Evolutionary conservation across 2,329 filamentous ascomycete species (phyloP), one percentile per base, ranked within the genome.

Genomic region (Chaetomiaceae sp.): DNA sequence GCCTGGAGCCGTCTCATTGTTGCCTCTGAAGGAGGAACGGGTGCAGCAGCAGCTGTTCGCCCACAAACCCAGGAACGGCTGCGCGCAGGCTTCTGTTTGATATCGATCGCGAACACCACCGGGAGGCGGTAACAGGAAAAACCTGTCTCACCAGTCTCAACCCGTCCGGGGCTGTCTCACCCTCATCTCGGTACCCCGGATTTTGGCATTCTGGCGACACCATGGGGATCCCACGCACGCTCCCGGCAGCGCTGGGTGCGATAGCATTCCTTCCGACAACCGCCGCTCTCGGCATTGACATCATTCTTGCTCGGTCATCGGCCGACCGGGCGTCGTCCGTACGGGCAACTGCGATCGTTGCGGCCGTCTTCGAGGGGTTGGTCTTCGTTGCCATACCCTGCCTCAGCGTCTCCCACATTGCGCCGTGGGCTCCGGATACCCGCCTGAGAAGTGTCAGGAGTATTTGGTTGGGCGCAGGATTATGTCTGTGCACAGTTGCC

Each of bases 401-500:
- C 36, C 58, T 71, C 38, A 53, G 67, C 27, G 52, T 51, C 15
- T 58, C 56, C 14, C 62, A 66, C 46, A 34, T 67, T 29, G 53
- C 56, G 14, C 51, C 52, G 27, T 57, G 51, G 42, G 49, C 50
- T 38, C 46, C 53, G 35, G 51, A 49, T 20, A 15, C 38, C 15
- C 55, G 46, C 4, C 50, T 50, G 15, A 59, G 51, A 30, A 60
- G 54, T 11, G 47, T 59, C 35, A 62, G 57, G 37, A 60, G 59
- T 18, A 36, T 68, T 17, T 65, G 64, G 62, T 68, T 72, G 42
- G 59, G 63, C 11, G 53, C 61, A 4, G 62, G 63, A 33, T 54
- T 75, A 9, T 46, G 72, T 10, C 53, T 67, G 6, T 74, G 70
- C 47, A 61, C 68, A 2, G 56, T 72, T 20, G 71, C 74, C 8